phyloP scores from a whole-genome alignment of 805 yeast species.

The Teunomyces atbi region DNA sequence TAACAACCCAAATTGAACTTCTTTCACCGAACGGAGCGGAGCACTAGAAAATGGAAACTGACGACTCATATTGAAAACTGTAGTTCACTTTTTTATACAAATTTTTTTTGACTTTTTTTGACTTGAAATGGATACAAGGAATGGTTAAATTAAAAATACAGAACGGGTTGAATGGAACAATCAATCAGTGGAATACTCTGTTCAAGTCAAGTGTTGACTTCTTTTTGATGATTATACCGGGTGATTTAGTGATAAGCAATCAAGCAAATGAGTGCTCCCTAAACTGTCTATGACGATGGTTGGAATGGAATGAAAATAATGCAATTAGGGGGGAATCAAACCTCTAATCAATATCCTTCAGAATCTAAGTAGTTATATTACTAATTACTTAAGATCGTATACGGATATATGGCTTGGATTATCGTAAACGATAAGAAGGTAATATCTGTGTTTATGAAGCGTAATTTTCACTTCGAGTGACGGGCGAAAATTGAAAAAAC shows the following conservation, averaged over 20 bases:
- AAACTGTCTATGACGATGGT: neutral
- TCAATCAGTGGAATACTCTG: conserved; percentile 2
- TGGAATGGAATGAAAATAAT: neutral
- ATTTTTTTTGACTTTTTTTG: conserved; percentile 10
- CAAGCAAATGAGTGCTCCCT: conserved; percentile 33
- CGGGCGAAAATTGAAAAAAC: conserved; percentile 5
- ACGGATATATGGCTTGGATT: conserved; percentile 4
- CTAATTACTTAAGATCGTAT: conserved; percentile 5
- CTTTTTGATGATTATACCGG: neutral
- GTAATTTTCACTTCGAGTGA: conserved; percentile 3
- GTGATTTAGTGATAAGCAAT: conserved; percentile 17
- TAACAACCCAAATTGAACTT: conserved; percentile 96
- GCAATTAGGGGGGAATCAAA: conserved; percentile 2
- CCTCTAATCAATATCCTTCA: conserved; percentile 4
- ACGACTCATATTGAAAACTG: conserved; percentile 37
- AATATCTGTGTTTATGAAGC: neutral
- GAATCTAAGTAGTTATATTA: conserved; percentile 3
- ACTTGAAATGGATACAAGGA: conserved; percentile 1
- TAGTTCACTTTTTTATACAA: conserved; percentile 12
- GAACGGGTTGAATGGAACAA: conserved; percentile 1
- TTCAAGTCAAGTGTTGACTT: neutral
- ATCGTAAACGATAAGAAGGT: conserved; percentile 4
- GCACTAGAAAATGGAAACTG: conserved; percentile 94
- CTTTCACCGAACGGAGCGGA: conserved; percentile 94
- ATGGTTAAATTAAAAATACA: neutral